Percentiles rank a stretch among this genome's conserved stretches.
Evolutionary conservation across 2,329 filamentous ascomycete genomes (phyloP).

Genomic region (Cordyceps militaris): DNA sequence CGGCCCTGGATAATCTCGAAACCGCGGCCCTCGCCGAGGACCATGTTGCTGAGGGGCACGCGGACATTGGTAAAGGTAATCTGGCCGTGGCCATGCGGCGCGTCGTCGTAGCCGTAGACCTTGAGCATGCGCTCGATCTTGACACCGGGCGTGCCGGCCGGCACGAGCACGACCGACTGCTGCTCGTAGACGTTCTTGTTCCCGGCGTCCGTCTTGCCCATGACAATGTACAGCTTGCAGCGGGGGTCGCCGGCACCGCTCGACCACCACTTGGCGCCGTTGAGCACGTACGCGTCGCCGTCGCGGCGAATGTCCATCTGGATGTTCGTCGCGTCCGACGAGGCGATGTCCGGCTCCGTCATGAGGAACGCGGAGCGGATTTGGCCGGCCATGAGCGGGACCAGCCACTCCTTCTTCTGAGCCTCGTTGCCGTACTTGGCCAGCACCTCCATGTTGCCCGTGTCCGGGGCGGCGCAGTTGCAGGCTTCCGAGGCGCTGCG

Average conservation of each 20-base stretch:
- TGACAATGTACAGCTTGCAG: slow-evolving; percentile 90
- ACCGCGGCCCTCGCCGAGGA: slow-evolving; percentile 86
- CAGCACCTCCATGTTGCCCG: slow-evolving; percentile 91
- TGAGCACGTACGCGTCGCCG: slow-evolving; percentile 83
- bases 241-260: slow-evolving; percentile 89
- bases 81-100: slow-evolving; percentile 96
- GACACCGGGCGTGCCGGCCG: slow-evolving; percentile 71
- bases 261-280: slow-evolving; percentile 99
- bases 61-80: slow-evolving; percentile 85
- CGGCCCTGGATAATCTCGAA: slow-evolving; percentile 99
- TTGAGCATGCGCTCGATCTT: slow-evolving; percentile 90
- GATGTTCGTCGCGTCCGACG: slow-evolving; percentile 89
- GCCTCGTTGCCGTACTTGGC: slow-evolving; percentile 83
- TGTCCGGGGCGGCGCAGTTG: slow-evolving; percentile 87
- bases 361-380: slow-evolving; percentile 89
- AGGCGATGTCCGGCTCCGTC: slow-evolving; percentile 86
- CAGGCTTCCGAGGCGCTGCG: slow-evolving; percentile 75
- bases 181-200: slow-evolving; percentile 77
- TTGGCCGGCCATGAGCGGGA: slow-evolving; percentile 72
- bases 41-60: slow-evolving; percentile 74
- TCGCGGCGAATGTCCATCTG: slow-evolving; percentile 74
- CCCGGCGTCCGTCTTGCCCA: slow-evolving; percentile 80
- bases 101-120: slow-evolving; percentile 95
- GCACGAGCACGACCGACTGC: slow-evolving; percentile 89
- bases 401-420: slow-evolving; percentile 80